Conservation (phyloP, 2,329 filamentous ascomycete species). For the Claviceps maximensis region DNA sequence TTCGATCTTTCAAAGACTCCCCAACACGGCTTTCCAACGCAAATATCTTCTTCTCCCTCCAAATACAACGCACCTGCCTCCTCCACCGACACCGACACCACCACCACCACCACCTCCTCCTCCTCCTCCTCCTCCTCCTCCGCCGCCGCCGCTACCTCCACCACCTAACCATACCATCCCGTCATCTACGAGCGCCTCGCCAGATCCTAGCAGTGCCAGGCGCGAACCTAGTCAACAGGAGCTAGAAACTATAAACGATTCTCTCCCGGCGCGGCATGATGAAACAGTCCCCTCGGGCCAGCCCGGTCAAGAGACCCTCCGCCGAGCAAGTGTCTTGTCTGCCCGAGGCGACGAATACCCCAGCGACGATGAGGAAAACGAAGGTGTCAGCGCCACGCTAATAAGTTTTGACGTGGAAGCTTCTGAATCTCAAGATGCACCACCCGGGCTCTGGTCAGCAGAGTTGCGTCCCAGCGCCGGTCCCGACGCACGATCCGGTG, state of each 20-base stretch:
- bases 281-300: slow-evolving; percentile 19
- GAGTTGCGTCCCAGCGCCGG: slow-evolving; percentile 39
- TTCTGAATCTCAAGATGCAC: slow-evolving; percentile 36
- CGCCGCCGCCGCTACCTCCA: slow-evolving; percentile 12
- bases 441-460: slow-evolving; percentile 43
- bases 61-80: slow-evolving; percentile 5
- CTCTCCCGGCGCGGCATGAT: slow-evolving; percentile 14
- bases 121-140: slow-evolving; percentile 10
- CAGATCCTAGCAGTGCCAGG: neutral
- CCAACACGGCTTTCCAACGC: slow-evolving; percentile 22
- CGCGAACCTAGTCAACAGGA: neutral
- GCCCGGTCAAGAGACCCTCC: slow-evolving; percentile 19
- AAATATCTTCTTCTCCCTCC: slow-evolving; percentile 12
- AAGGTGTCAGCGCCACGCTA: slow-evolving; percentile 40
- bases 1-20: slow-evolving; percentile 26
- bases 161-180: slow-evolving; percentile 1
- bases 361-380: slow-evolving; percentile 43
- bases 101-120: too few species aligned
- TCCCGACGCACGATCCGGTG: slow-evolving; percentile 15
- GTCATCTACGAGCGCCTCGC: neutral
- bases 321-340: slow-evolving; percentile 34
- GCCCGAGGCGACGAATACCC: slow-evolving; percentile 37
- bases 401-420: slow-evolving; percentile 51
- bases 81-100: neutral
- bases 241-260: neutral